Percentiles rank a stretch among this genome's conserved stretches.
These are phyloP conservation scores for Angomonas ambiguus DNA, from an alignment of 208 protist species.

Conservation along the genomic window DNA sequence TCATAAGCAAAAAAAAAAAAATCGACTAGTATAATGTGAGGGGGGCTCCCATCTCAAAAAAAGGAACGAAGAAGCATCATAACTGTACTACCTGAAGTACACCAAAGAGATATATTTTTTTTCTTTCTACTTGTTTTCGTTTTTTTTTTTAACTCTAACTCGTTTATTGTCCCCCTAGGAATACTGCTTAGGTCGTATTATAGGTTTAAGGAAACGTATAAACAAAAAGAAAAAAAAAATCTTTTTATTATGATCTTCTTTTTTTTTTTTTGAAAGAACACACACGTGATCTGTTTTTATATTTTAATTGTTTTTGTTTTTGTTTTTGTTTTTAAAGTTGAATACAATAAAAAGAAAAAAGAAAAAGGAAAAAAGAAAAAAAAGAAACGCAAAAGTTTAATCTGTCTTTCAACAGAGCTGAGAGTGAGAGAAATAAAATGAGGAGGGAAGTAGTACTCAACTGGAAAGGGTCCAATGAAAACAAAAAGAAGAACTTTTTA, in stretches of 20 bases:
- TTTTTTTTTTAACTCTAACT: too few species aligned
- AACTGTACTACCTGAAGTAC: too few species aligned
- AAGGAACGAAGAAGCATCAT: too few species aligned
- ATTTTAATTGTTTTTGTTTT: conserved; percentile 9
- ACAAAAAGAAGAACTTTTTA: too few species aligned
- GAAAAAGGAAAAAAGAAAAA: neutral
- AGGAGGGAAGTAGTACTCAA: too few species aligned
- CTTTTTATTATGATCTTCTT: conserved; percentile 14
- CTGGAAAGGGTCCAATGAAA: too few species aligned
- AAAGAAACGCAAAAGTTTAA: neutral
- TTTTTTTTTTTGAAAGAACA: conserved; percentile 7
- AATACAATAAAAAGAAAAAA: conserved; percentile 11
- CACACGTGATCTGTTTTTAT: neutral
- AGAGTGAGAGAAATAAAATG: too few species aligned
- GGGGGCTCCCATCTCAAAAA: neutral
- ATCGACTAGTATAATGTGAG: neutral
- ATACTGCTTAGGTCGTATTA: too few species aligned
- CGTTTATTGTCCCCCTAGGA: too few species aligned
- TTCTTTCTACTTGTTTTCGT: conserved; percentile 8
- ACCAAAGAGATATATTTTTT: too few species aligned
- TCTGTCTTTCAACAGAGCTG: conserved; percentile 2
- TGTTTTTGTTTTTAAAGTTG: neutral
- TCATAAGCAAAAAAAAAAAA: conserved; percentile 5
- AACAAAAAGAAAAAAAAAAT: conserved; percentile 9
- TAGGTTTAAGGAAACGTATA: too few species aligned